Percentiles rank a stretch among this genome's conserved stretches.
Evolutionary conservation across 2,329 filamentous ascomycete genomes (phyloP).

Genomic region (Alternaria postmessia): DNA sequence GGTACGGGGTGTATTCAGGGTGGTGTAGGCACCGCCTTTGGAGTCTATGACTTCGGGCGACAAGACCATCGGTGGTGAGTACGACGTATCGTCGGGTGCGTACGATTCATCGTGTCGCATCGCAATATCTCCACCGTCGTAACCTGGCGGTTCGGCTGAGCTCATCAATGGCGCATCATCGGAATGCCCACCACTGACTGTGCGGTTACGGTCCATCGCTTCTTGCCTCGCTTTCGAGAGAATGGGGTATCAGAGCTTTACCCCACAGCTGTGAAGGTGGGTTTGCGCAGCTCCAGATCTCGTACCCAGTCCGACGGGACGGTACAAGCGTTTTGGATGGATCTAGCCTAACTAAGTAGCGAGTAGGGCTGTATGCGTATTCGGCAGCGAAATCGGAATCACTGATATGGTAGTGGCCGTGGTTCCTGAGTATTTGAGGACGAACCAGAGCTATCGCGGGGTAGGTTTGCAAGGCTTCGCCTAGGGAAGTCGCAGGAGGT

Average conservation of each 20-base stretch:
- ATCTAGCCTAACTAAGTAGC: neutral
- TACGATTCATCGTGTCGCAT: slow-evolving; percentile 29
- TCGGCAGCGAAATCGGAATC: neutral
- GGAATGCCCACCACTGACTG: slow-evolving; percentile 9
- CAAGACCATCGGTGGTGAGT: slow-evolving; percentile 23
- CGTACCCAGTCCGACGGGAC: neutral
- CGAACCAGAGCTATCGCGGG: neutral
- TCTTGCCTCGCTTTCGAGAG: too few relatives aligned
- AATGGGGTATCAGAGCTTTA: neutral
- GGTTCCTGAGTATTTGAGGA: neutral
- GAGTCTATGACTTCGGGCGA: slow-evolving; percentile 24
- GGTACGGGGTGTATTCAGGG: slow-evolving; percentile 7
- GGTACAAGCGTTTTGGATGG: neutral
- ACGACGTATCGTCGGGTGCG: slow-evolving; percentile 22
- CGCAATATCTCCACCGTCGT: slow-evolving; percentile 32
- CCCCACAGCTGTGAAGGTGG: neutral
- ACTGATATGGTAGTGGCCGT: neutral
- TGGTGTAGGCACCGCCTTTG: slow-evolving; percentile 31
- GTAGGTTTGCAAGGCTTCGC: neutral
- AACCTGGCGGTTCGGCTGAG: slow-evolving; percentile 22
- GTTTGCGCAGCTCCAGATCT: neutral
- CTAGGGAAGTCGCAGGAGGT: neutral
- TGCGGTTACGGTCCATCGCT: slow-evolving; percentile 18
- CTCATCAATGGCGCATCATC: slow-evolving; percentile 20
- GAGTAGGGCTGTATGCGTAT: neutral